phyloP scores from a whole-genome alignment of 495 filamentous ascomycete species.

The Penicillium herquei region DNA sequence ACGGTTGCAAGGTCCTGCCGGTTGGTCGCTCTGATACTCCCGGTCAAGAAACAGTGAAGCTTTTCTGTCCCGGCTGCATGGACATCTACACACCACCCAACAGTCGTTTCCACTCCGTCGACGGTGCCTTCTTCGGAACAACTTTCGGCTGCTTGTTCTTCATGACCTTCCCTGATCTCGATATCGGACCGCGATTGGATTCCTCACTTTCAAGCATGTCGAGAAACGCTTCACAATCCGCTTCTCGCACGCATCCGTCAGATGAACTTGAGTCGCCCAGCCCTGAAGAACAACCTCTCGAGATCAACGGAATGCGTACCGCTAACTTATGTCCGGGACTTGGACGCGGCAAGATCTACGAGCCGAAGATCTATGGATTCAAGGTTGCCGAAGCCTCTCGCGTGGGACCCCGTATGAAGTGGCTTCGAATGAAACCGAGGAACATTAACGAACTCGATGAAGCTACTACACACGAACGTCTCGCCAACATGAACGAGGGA shows the following conservation, averaged over 20 bases:
- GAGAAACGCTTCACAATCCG: constrained; percentile 32
- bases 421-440: constrained; percentile 80
- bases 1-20: constrained; percentile 81
- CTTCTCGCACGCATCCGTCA: constrained; percentile 17
- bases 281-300: constrained; percentile 48
- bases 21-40: constrained; percentile 92
- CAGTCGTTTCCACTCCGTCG: constrained; percentile 95
- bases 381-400: constrained; percentile 82
- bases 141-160: constrained; percentile 95
- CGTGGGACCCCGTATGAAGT: constrained; percentile 92
- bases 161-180: constrained; percentile 95
- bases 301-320: constrained; percentile 81
- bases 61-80: constrained; percentile 95
- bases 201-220: constrained; percentile 28
- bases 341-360: constrained; percentile 80
- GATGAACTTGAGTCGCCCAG: constrained; percentile 25
- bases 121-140: constrained; percentile 96
- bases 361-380: constrained; percentile 96
- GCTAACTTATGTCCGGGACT: constrained; percentile 85
- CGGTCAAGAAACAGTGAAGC: constrained; percentile 94
- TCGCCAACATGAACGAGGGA: not conserved
- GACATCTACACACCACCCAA: constrained; percentile 98
- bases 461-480: constrained; percentile 26
- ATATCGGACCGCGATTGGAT: constrained; percentile 54
- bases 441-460: constrained; percentile 84